Percentiles rank a stretch among this genome's conserved stretches.
phyloP scores from a whole-genome alignment of 2,329 filamentous ascomycete genomes.

The Neurospora crassa region DNA sequence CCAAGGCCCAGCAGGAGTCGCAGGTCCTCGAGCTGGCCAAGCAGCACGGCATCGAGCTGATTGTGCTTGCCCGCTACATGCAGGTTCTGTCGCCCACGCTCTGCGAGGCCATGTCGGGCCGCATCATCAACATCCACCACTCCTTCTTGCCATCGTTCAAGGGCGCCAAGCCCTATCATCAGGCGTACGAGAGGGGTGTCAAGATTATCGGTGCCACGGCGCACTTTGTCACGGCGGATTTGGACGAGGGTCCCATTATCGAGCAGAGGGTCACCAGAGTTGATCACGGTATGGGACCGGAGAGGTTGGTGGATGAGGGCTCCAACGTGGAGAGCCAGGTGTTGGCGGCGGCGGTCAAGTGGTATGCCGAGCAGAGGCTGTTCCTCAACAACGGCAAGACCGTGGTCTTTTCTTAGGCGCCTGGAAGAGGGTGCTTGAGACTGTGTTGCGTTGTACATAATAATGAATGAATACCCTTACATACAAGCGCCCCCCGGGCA shows the following conservation, averaged over 20 bases:
- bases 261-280: slow-evolving; percentile 74
- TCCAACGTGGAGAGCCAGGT: slow-evolving; percentile 81
- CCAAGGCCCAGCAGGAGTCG: slow-evolving; percentile 63
- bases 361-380: slow-evolving; percentile 69
- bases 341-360: slow-evolving; percentile 71
- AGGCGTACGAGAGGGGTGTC: slow-evolving; percentile 76
- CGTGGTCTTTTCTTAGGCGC: slow-evolving; percentile 14
- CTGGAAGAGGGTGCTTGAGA: neutral
- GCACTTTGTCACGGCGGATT: slow-evolving; percentile 76
- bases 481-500: neutral
- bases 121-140: slow-evolving; percentile 90
- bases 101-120: slow-evolving; percentile 70
- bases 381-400: slow-evolving; percentile 40
- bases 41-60: slow-evolving; percentile 62
- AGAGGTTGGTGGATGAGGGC: slow-evolving; percentile 68
- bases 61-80: slow-evolving; percentile 81
- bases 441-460: neutral
- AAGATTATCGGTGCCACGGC: slow-evolving; percentile 84
- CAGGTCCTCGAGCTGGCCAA: slow-evolving; percentile 61
- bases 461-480: neutral
- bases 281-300: slow-evolving; percentile 66
- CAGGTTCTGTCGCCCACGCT: slow-evolving; percentile 69
- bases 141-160: slow-evolving; percentile 82
- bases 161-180: slow-evolving; percentile 80
- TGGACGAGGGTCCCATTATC: slow-evolving; percentile 82